A percentile compares a stretch with the other conserved stretches of the same genome.
phyloP scores from a whole-genome alignment of 345 rosid genomes.

The Aethionema arabicum region DNA sequence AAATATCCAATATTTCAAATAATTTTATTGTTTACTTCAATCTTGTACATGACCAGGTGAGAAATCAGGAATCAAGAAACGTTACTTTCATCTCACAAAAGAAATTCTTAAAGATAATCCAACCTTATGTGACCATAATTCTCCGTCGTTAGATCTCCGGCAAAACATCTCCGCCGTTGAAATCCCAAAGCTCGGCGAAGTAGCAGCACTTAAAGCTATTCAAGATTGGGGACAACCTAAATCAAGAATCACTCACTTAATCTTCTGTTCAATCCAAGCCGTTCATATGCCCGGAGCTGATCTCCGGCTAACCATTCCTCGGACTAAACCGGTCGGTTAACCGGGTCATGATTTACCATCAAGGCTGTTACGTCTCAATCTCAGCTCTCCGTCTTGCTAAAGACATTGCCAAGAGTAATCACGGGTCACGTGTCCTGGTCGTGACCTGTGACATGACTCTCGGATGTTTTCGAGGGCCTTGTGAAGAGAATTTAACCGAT shows the following conservation, averaged over 20 bases:
- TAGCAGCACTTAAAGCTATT: constrained; percentile 11
- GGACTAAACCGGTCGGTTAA: neutral
- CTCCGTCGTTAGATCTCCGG: neutral
- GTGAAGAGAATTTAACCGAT: neutral
- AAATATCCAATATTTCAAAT: no score
- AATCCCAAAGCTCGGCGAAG: constrained; percentile 9
- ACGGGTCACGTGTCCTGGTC: constrained; percentile 25
- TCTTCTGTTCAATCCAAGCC: neutral
- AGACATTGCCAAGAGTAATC: constrained; percentile 36
- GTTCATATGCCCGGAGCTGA: constrained; percentile 17
- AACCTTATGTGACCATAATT: neutral
- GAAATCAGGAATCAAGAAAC: constrained; percentile 10
- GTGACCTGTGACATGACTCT: constrained; percentile 27
- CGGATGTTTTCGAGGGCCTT: constrained; percentile 25
- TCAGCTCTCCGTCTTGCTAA: constrained; percentile 31
- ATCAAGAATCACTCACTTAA: constrained; percentile 8
- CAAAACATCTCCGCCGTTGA: neutral
- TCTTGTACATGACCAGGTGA: constrained; percentile 8
- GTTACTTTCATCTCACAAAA: constrained; percentile 15
- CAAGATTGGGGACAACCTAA: neutral
- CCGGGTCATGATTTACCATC: constrained; percentile 32
- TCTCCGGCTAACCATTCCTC: neutral
- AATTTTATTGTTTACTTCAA: no score
- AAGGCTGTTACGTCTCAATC: constrained; percentile 16
- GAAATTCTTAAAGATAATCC: constrained; percentile 1